Base-by-base conservation (phyloP, 2,329 filamentous ascomycete species). In the Ilyonectria mors-panacis region DNA sequence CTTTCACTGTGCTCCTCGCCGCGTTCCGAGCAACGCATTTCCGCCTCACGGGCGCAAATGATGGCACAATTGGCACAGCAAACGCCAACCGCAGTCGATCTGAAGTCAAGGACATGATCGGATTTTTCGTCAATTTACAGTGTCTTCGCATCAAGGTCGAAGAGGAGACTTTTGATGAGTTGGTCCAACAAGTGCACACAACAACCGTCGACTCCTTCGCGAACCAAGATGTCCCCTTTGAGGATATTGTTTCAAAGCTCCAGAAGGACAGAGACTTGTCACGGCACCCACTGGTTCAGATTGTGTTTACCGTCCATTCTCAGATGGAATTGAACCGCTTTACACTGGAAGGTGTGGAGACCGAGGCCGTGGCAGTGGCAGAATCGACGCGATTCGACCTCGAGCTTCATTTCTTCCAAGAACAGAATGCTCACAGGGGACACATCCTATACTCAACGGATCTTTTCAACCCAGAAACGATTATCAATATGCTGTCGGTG, bases 221-320 rank as follows among this genome's bases (percentile, higher is more conserved):
- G 3, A 76, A 74, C 15, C 75, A 77, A 33, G 70, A 73, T 15
- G 67, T 74, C 7, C 70, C 75, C 1, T 76, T 75, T 23, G 73
- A 75, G 33, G 39, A 42, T 0, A 68, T 76, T 13, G 71, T 72
- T 6, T 65, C 71, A 0, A 57, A 39, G 21, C 53, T 75, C 0
- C 26, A 67, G 10, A 51, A 37, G 13, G 47, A 53, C 2, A 44
- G 65, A 48, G 65, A 75, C n/a, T 19, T 70, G 2, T 70, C 71
- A 0, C 59, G 65, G 1, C 54, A 74, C 13, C 67, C 71, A 1
- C 17, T 75, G 0, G 68, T 70, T 4, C 72, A 72, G 45, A 54
- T 73, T 3, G 28, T 59, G 1, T 73, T 76, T 47, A 63, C 70
- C 1, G 19, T 75, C 1, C 72, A 76, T 23, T 61, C 69, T 1